Evolutionary conservation across 2,329 filamentous ascomycete species (phyloP).

Genomic region (Penicillium sp.): DNA sequence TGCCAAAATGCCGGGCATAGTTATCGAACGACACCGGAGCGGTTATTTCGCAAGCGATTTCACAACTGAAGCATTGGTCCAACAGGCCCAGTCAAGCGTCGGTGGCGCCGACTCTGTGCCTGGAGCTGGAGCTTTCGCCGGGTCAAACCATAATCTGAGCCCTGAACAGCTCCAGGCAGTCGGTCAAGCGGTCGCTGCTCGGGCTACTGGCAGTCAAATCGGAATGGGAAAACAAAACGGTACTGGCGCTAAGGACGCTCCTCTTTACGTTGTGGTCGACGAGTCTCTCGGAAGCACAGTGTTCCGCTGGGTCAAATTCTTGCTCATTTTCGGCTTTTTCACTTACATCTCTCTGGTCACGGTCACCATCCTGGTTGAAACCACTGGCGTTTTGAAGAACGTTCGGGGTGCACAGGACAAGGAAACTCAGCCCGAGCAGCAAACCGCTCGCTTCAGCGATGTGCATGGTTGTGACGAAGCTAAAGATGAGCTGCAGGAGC

Average conservation of each 20-base stretch:
- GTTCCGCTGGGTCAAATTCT: constrained; percentile 90
- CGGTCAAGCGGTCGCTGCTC: constrained; percentile 77
- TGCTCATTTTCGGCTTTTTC: constrained; percentile 73
- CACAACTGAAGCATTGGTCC: constrained; percentile 74
- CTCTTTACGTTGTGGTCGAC: constrained; percentile 94
- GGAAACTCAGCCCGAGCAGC: constrained; percentile 88
- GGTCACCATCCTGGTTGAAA: constrained; percentile 80
- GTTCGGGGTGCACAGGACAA: constrained; percentile 69
- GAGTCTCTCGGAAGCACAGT: constrained; percentile 76
- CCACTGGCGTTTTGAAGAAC: constrained; percentile 74
- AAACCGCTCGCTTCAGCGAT: constrained; percentile 86
- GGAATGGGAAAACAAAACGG: constrained; percentile 52
- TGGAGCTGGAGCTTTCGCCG: constrained; percentile 22
- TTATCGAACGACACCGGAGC: constrained; percentile 85
- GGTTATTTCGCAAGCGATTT: constrained; percentile 80
- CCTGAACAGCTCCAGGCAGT: constrained; percentile 71
- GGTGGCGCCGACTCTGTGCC: constrained; percentile 46
- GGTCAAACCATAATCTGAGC: constrained; percentile 46
- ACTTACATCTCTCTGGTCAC: constrained; percentile 77
- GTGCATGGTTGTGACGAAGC: constrained; percentile 98
- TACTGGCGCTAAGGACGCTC: constrained; percentile 73
- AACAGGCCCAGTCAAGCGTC: constrained; percentile 68
- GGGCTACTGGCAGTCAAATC: constrained; percentile 65
- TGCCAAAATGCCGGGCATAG: constrained; percentile 89
- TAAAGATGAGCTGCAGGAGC: constrained; percentile 94